These are phyloP conservation scores for Nicotiana noctiflora DNA, from an alignment of 257 asterid species.

Conservation along the genomic window DNA sequence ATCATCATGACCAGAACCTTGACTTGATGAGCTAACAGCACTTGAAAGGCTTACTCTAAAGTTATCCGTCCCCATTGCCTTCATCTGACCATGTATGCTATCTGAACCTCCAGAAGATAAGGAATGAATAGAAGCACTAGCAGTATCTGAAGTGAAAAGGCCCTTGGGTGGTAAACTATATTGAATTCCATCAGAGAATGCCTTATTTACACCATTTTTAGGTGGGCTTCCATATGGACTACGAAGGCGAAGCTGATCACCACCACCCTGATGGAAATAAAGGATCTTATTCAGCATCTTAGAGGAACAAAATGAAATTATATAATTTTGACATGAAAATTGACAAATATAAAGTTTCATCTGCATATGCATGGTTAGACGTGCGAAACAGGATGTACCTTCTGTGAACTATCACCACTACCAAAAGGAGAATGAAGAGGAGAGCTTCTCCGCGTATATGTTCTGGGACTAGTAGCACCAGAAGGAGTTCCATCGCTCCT, in stretches of 20 bases:
- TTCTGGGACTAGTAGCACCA: conserved; percentile 83
- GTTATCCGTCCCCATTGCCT: conserved; percentile 74
- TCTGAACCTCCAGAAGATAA: conserved; percentile 85
- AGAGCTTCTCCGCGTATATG: conserved; percentile 77
- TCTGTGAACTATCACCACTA: conserved; percentile 59
- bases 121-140: conserved; percentile 64
- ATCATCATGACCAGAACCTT: conserved; percentile 94
- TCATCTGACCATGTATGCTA: conserved; percentile 59
- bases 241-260: conserved; percentile 57
- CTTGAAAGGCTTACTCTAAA: conserved; percentile 94
- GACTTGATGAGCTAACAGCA: conserved; percentile 96
- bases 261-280: conserved; percentile 51
- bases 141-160: conserved; percentile 67
- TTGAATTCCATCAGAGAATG: conserved; percentile 60
- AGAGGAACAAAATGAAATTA: not conserved
- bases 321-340: not conserved
- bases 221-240: conserved; percentile 91
- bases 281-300: conserved; percentile 17
- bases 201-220: conserved; percentile 60
- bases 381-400: conserved; percentile 35
- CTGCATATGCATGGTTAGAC: conserved; percentile 4
- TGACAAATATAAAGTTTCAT: not conserved
- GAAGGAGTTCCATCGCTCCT: conserved; percentile 87
- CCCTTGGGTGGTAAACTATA: conserved; percentile 73
- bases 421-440: conserved; percentile 84